Percentiles rank a stretch among this genome's conserved stretches.
Evolutionary conservation across 179 eudicot genomes (phyloP).

Genomic region (Amaranthus tricolor): DNA sequence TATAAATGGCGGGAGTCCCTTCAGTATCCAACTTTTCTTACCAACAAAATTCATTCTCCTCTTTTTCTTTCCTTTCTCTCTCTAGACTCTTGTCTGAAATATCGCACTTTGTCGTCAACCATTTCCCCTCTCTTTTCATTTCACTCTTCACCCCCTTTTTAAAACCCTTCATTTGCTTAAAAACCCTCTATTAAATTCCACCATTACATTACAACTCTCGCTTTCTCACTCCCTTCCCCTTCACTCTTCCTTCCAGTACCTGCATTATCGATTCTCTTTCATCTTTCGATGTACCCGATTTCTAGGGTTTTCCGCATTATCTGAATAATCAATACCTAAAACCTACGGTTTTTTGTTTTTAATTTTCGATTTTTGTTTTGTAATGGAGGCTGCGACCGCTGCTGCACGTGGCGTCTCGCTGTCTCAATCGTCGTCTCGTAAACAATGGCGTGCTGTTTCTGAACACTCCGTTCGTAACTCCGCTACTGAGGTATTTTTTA

Average conservation of each 20-base stretch:
- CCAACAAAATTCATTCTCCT: not conserved
- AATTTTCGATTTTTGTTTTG: not conserved
- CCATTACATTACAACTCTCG: conserved; percentile 13
- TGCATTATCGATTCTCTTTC: conserved; percentile 10
- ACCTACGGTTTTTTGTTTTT: conserved; percentile 31
- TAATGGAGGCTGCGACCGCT: conserved; percentile 71
- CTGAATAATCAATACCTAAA: conserved; percentile 1
- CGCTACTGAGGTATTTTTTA: conserved; percentile 44
- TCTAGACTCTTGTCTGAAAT: not conserved
- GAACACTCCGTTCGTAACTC: conserved; percentile 57
- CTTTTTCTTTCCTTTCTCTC: not conserved
- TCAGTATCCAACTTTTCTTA: conserved; percentile 3
- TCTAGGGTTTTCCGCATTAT: conserved; percentile 31
- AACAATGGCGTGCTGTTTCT: conserved; percentile 81
- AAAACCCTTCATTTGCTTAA: conserved; percentile 27
- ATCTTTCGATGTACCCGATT: conserved; percentile 20
- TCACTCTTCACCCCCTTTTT: conserved; percentile 18
- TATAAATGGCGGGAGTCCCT: conserved; percentile 43
- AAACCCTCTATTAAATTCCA: conserved; percentile 6
- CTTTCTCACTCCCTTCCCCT: not conserved
- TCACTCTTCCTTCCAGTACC: conserved; percentile 1
- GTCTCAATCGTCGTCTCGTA: conserved; percentile 58
- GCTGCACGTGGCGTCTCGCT: conserved; percentile 57
- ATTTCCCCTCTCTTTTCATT: not conserved
- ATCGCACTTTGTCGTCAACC: conserved; percentile 34